phyloP scores from a whole-genome alignment of 1,139 yeast genomes.

The Nematodospora anomalae region DNA sequence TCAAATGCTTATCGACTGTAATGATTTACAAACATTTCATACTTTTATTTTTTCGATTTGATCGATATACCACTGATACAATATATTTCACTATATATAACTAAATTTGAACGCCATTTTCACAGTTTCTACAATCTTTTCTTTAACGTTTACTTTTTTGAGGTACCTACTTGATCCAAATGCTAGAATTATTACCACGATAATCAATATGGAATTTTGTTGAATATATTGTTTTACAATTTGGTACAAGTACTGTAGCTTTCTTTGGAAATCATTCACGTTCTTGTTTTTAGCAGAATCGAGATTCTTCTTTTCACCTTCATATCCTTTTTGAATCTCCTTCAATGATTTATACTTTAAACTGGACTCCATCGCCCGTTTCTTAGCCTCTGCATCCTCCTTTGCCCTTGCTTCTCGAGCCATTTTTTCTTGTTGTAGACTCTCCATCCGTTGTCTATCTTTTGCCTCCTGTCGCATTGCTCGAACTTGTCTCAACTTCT shows the following conservation, averaged over 20 bases:
- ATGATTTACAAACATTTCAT: neutral
- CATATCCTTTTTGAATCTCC: slow-evolving; percentile 22
- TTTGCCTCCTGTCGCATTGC: slow-evolving; percentile 18
- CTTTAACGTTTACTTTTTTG: slow-evolving; percentile 29
- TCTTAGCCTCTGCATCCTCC: slow-evolving; percentile 12
- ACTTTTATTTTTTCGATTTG: neutral
- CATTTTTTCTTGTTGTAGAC: slow-evolving; percentile 22
- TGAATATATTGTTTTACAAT: slow-evolving; percentile 25
- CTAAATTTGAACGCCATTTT: slow-evolving; percentile 49
- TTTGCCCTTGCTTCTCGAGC: slow-evolving; percentile 24
- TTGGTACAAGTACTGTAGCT: slow-evolving; percentile 17
- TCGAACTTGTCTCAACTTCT: slow-evolving; percentile 21
- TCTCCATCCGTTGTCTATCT: slow-evolving; percentile 20
- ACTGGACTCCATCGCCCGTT: slow-evolving; percentile 26
- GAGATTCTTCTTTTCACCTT: slow-evolving; percentile 6
- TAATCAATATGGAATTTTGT: slow-evolving; percentile 31
- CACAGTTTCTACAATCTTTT: slow-evolving; percentile 37
- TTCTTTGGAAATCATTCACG: slow-evolving; percentile 14
- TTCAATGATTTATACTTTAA: slow-evolving; percentile 37
- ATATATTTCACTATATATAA: slow-evolving; percentile 31
- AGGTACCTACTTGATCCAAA: slow-evolving; percentile 23
- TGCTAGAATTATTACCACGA: slow-evolving; percentile 25
- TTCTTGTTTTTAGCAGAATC: slow-evolving; percentile 9
- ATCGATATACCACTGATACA: too few species aligned
- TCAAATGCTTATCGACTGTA: neutral